A percentile compares a stretch with the other conserved stretches of the same genome.
phyloP scores from a whole-genome alignment of 1,284 basidiomycete species.

The Pseudozyma hubeiensis region DNA sequence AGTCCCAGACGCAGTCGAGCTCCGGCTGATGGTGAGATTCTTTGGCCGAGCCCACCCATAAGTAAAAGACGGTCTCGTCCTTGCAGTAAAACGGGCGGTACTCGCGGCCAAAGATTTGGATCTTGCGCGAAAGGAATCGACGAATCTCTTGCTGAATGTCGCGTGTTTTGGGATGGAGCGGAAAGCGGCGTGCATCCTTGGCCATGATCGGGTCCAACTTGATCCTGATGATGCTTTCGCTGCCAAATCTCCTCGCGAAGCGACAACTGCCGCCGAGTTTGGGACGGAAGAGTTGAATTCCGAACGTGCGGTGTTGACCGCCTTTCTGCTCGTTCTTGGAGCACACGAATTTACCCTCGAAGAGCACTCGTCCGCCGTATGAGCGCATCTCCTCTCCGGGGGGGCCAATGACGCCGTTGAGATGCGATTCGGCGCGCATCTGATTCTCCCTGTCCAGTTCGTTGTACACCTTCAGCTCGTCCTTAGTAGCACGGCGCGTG shows the following conservation, averaged over 20 bases:
- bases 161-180: conserved; percentile 10
- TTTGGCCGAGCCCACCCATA: conserved; percentile 31
- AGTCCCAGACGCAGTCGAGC: conserved; percentile 22
- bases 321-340: conserved; percentile 6
- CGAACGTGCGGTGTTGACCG: conserved; percentile 10
- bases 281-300: conserved; percentile 30
- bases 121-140: conserved; percentile 14
- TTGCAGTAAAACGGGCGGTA: conserved; percentile 57
- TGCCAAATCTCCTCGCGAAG: conserved; percentile 41
- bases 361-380: conserved; percentile 35
- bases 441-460: conserved; percentile 38
- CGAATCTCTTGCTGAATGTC: conserved; percentile 37
- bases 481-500: conserved; percentile 16
- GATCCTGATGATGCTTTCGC: conserved; percentile 34
- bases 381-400: conserved; percentile 29
- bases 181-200: conserved; percentile 24
- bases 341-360: conserved; percentile 29
- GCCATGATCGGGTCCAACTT: conserved; percentile 29
- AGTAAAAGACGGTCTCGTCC: conserved; percentile 52
- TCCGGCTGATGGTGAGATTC: conserved; percentile 3
- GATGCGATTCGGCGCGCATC: conserved; percentile 4
- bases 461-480: conserved; percentile 15
- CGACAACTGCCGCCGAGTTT: conserved; percentile 38
- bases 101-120: conserved; percentile 39
- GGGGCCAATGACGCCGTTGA: conserved; percentile 36